These are phyloP conservation scores for Candida takata DNA, from an alignment of 805 yeast genomes.

Conservation along the genomic window DNA sequence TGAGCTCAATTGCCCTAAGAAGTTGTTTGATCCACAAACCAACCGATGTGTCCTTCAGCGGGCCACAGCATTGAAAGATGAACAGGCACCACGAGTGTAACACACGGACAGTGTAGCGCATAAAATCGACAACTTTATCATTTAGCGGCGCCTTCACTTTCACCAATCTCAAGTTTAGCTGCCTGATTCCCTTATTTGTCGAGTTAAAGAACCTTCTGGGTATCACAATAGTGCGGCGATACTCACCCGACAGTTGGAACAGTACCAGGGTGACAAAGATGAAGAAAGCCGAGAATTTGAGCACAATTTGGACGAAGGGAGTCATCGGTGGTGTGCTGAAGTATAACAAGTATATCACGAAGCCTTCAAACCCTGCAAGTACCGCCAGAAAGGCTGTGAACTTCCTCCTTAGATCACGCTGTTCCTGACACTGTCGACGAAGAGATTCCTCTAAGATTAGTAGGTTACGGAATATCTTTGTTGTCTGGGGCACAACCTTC, in stretches of 20 bases:
- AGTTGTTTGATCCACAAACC: constrained; percentile 8
- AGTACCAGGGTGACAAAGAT: constrained; percentile 61
- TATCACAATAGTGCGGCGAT: constrained; percentile 71
- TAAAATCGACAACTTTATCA: constrained; percentile 30
- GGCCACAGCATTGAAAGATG: constrained; percentile 6
- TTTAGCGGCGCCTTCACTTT: constrained; percentile 41
- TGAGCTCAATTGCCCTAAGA: constrained; percentile 22
- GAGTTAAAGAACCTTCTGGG: constrained; percentile 73
- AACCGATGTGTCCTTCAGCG: constrained; percentile 6
- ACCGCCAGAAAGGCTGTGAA: constrained; percentile 34
- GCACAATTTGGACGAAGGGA: constrained; percentile 30
- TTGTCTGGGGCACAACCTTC: constrained; percentile 38
- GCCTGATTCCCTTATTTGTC: constrained; percentile 87
- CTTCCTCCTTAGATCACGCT: constrained; percentile 50
- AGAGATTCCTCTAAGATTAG: constrained; percentile 81
- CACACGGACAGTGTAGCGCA: constrained; percentile 24
- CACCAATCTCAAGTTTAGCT: constrained; percentile 71
- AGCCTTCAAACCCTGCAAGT: constrained; percentile 34
- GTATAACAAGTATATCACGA: constrained; percentile 33
- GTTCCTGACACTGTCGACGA: constrained; percentile 72
- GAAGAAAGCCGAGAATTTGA: constrained; percentile 52
- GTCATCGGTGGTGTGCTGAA: constrained; percentile 32
- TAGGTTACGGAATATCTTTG: constrained; percentile 74
- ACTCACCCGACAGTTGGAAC: constrained; percentile 86
- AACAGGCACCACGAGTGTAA: constrained; percentile 15